Evolutionary conservation across 768 basidiomycete species (phyloP).

Genomic region (Agaricus sinodeliciosus): DNA sequence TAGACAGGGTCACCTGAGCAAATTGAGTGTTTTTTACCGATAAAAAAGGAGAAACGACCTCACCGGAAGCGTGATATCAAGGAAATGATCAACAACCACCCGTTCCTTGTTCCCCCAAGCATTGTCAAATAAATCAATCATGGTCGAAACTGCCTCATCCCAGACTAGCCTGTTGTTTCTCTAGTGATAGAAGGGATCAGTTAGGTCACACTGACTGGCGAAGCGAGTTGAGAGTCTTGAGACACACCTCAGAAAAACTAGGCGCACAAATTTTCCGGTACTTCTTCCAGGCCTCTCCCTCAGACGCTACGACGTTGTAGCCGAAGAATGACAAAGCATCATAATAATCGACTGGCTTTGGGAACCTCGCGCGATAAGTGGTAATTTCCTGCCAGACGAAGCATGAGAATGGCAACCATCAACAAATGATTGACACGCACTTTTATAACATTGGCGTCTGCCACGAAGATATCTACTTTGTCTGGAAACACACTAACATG

Average conservation of each 20-base stretch:
- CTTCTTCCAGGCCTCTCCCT: slow-evolving; percentile 62
- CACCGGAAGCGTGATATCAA: slow-evolving; percentile 50
- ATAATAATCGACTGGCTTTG: slow-evolving; percentile 49
- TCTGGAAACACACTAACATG: slow-evolving; percentile 13
- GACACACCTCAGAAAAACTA: slow-evolving; percentile 52
- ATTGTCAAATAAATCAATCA: slow-evolving; percentile 37
- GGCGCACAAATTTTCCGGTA: slow-evolving; percentile 57
- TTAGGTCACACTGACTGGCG: too few relatives aligned
- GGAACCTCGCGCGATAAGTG: slow-evolving; percentile 42
- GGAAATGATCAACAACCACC: slow-evolving; percentile 36
- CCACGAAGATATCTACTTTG: slow-evolving; percentile 21
- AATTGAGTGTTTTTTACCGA: background rate
- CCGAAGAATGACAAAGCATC: slow-evolving; percentile 43
- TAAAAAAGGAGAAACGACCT: slow-evolving; percentile 6
- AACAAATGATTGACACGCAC: slow-evolving; percentile 13
- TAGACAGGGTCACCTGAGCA: slow-evolving; percentile 44
- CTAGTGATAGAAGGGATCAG: slow-evolving; percentile 16
- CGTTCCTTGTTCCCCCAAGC: slow-evolving; percentile 38
- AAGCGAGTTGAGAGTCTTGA: slow-evolving; percentile 2
- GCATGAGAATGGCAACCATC: background rate
- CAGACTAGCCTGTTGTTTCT: slow-evolving; percentile 42
- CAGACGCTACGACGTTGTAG: slow-evolving; percentile 54
- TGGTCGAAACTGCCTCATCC: slow-evolving; percentile 35
- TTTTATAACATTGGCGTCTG: slow-evolving; percentile 35
- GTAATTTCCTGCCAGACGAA: slow-evolving; percentile 38